A percentile compares a stretch with the other conserved stretches of the same genome.
phyloP scores from a whole-genome alignment of 306 rosid species.

The Oemleria cerasiformis region DNA sequence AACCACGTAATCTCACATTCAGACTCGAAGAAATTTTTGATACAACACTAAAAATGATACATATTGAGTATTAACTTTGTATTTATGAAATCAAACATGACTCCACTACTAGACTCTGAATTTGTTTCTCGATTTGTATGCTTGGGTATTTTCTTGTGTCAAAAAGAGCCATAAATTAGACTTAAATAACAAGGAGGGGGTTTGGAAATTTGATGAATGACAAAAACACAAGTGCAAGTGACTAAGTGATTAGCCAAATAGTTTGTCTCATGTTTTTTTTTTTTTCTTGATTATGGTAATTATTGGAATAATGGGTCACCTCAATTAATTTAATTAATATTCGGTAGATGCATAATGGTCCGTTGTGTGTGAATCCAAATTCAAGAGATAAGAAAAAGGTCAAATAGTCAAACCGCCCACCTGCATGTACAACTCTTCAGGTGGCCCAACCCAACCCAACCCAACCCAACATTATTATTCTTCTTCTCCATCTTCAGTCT shows the following conservation, averaged over 20 bases:
- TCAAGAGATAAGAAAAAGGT: neutral
- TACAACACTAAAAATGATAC: too few relatives aligned
- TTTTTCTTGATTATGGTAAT: neutral
- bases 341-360: neutral
- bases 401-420: slow-evolving; percentile 15
- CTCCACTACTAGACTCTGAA: too few relatives aligned
- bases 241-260: neutral
- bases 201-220: neutral
- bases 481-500: neutral
- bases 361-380: neutral
- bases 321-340: too few relatives aligned
- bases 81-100: too few relatives aligned
- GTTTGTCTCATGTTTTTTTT: neutral
- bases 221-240: neutral
- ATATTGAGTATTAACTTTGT: too few relatives aligned
- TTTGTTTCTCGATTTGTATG: too few relatives aligned
- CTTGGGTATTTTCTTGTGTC: too few relatives aligned
- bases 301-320: too few relatives aligned
- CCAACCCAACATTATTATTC: too few relatives aligned
- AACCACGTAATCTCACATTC: too few relatives aligned
- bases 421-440: neutral
- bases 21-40: too few relatives aligned
- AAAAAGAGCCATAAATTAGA: neutral
- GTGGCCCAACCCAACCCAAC: neutral
- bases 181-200: neutral